Evolutionary conservation across 2,329 filamentous ascomycete genomes (phyloP).

Genomic region (Myriosclerotinia curreyana): DNA sequence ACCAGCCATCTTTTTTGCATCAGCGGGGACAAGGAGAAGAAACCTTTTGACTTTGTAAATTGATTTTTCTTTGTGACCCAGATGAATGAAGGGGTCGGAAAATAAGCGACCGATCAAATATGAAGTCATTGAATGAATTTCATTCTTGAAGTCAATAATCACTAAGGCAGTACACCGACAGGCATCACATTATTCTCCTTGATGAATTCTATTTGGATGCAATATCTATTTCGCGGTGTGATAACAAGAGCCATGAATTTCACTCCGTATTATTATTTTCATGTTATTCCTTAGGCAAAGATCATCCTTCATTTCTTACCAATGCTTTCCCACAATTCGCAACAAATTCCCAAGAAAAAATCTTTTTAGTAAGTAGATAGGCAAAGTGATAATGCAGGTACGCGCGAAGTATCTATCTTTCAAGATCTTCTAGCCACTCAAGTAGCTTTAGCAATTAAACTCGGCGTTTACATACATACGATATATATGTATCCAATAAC

Average conservation of each 20-base stretch:
- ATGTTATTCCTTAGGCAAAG: background rate
- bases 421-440: background rate
- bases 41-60: background rate
- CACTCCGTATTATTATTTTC: background rate
- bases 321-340: constrained; percentile 19
- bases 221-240: constrained; percentile 4
- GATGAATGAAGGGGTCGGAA: background rate
- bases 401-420: constrained; percentile 10
- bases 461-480: constrained; percentile 17
- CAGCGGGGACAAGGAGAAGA: too few species aligned
- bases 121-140: background rate
- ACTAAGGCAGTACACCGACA: background rate
- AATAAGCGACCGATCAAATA: constrained; percentile 1
- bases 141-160: background rate
- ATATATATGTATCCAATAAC: constrained; percentile 1
- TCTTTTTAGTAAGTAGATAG: background rate
- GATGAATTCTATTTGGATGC: background rate
- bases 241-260: constrained; percentile 3
- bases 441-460: constrained; percentile 14
- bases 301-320: constrained; percentile 7
- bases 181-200: background rate
- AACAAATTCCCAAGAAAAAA: constrained; percentile 10
- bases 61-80: background rate
- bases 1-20: too few species aligned
- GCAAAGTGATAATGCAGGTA: constrained; percentile 9